Percentiles rank a stretch among this genome's conserved stretches.
Evolutionary conservation across 2,329 filamentous ascomycete species (phyloP).

Genomic region (Fusarium virguliforme): DNA sequence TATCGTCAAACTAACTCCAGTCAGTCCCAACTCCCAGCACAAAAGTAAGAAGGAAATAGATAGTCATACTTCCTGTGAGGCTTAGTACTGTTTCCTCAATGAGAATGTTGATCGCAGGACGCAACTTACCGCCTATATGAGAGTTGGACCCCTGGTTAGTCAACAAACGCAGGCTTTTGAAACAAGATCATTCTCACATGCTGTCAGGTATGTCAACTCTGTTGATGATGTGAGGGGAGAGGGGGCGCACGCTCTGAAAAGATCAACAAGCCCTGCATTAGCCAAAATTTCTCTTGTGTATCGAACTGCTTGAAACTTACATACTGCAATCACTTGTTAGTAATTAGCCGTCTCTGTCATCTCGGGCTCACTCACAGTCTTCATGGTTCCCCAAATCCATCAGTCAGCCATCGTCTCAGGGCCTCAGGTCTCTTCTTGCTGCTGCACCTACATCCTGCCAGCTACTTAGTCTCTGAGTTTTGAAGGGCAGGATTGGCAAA

Average conservation of each 20-base stretch:
- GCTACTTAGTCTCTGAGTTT: neutral
- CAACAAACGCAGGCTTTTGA: accelerated
- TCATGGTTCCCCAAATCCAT: neutral
- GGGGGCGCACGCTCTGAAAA: neutral
- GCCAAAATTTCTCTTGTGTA: neutral
- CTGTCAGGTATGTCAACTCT: neutral
- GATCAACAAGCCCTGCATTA: neutral
- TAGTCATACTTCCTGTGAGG: neutral
- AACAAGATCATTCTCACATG: conserved; percentile 4
- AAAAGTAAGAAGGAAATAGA: neutral
- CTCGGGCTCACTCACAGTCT: conserved; percentile 18
- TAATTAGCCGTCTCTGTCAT: neutral
- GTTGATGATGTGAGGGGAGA: neutral
- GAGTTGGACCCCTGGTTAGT: neutral
- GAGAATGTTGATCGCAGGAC: neutral
- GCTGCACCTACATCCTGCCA: conserved; percentile 16
- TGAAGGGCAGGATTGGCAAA: too few species aligned
- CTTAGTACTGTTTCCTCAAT: neutral
- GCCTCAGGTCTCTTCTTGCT: neutral
- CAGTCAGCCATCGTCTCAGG: conserved; percentile 13
- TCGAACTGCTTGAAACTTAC: neutral
- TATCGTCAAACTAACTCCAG: conserved; percentile 22
- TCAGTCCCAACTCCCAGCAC: neutral
- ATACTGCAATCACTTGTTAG: conserved; percentile 5
- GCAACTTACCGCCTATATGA: neutral